Percentiles rank a stretch among this genome's conserved stretches.
These are phyloP conservation scores for Saccharomycopsis sp. DNA, from an alignment of 805 yeast genomes.

Conservation along the genomic window DNA sequence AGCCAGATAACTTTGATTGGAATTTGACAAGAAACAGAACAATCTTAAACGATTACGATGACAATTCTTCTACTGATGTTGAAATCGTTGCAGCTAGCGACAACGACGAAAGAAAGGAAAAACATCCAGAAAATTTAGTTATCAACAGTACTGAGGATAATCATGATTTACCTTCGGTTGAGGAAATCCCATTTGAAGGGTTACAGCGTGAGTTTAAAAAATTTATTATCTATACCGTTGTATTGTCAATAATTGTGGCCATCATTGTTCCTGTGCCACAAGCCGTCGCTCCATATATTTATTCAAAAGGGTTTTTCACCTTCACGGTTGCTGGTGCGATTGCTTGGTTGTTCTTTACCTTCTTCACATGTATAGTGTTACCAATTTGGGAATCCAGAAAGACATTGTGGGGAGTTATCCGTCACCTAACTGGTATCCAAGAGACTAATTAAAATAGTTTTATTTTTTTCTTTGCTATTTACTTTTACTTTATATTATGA, in stretches of 20 bases:
- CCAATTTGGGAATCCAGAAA: constrained; percentile 29
- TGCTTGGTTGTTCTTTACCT: constrained; percentile 33
- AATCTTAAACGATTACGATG: constrained; percentile 25
- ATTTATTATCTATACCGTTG: constrained; percentile 25
- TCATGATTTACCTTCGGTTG: constrained; percentile 26
- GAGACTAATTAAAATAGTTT: too few relatives aligned
- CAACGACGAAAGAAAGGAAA: not conserved
- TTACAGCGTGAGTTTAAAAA: constrained; percentile 30
- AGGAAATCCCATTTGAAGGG: constrained; percentile 25
- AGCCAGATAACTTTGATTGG: constrained; percentile 37
- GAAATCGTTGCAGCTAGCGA: not conserved
- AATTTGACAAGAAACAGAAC: constrained; percentile 31
- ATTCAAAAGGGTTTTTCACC: constrained; percentile 29
- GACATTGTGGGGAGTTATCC: constrained; percentile 1
- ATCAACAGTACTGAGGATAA: constrained; percentile 7
- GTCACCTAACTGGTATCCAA: not conserved
- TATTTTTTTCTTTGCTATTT: too few relatives aligned
- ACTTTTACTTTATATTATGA: too few relatives aligned
- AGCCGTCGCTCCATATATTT: constrained; percentile 31
- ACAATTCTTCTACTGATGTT: not conserved
- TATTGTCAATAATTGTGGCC: constrained; percentile 25
- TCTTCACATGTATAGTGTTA: constrained; percentile 28
- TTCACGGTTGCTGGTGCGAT: constrained; percentile 29
- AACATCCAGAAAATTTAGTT: not conserved
- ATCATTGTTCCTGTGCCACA: constrained; percentile 31